phyloP scores from a whole-genome alignment of 2,329 filamentous ascomycete genomes.

The Pseudocercospora pini-densiflorae region DNA sequence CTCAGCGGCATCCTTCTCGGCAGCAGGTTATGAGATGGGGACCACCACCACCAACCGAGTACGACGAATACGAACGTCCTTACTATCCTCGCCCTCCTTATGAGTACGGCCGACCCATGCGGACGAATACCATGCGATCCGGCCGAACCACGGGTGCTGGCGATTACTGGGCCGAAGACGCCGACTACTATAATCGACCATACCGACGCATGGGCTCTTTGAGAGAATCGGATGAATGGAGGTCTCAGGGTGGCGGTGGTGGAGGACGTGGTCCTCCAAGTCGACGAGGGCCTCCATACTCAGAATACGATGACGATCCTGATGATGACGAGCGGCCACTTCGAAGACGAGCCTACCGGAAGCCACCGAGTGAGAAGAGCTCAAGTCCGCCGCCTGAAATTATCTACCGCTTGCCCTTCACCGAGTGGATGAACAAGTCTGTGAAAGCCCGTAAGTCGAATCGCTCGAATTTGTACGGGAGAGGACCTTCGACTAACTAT shows the following conservation, averaged over 20 bases:
- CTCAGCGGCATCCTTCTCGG: conserved; percentile 31
- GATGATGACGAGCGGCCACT: conserved; percentile 32
- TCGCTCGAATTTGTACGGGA: neutral
- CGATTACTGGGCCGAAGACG: conserved; percentile 33
- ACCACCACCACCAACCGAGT: conserved; percentile 29
- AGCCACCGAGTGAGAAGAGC: conserved; percentile 12
- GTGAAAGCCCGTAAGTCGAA: conserved; percentile 35
- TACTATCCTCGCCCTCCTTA: conserved; percentile 31
- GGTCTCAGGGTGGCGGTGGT: conserved; percentile 18
- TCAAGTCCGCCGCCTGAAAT: conserved; percentile 32
- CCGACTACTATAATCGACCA: conserved; percentile 32
- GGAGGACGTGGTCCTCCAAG: conserved; percentile 28
- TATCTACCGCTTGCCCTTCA: conserved; percentile 40
- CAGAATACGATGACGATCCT: conserved; percentile 30
- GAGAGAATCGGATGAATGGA: conserved; percentile 31
- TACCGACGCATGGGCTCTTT: conserved; percentile 29
- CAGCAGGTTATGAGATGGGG: conserved; percentile 34
- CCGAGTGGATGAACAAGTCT: conserved; percentile 38
- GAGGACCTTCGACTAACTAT: conserved; percentile 12
- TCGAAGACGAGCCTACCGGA: conserved; percentile 19
- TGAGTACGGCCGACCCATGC: conserved; percentile 30
- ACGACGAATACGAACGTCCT: conserved; percentile 30
- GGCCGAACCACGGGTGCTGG: conserved; percentile 10
- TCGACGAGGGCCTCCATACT: conserved; percentile 23
- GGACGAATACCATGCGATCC: conserved; percentile 16